Evolutionary conservation across 345 rosid genomes (phyloP).

Genomic region (Eucalyptus virginea): DNA sequence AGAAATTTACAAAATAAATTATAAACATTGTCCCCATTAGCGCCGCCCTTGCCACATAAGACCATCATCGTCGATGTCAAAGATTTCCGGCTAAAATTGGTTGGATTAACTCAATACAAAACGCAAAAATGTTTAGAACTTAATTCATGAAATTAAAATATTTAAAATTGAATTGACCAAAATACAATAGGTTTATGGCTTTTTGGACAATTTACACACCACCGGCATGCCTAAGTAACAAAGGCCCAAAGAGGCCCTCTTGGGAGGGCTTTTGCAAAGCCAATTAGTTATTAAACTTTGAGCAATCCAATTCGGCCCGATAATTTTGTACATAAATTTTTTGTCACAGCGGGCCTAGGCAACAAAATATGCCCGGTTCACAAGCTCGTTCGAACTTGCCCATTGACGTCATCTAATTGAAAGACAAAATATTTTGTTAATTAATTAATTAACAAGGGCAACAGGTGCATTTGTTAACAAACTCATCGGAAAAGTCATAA

Average conservation of each 20-base stretch:
- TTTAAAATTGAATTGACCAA: no score
- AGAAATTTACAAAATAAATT: no score
- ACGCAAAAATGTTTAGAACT: no score
- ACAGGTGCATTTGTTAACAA: neutral
- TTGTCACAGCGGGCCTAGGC: neutral
- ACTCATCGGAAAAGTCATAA: neutral
- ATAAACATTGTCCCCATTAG: no score
- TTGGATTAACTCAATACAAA: neutral
- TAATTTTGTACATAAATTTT: neutral
- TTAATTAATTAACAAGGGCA: neutral
- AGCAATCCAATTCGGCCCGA: neutral
- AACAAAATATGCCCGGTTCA: neutral
- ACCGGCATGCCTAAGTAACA: neutral
- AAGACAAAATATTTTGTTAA: neutral
- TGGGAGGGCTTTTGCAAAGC: neutral
- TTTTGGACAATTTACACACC: no score
- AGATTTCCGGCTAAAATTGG: no score
- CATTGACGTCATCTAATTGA: neutral
- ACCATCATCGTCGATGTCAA: no score
- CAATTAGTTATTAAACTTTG: neutral
- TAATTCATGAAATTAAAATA: no score
- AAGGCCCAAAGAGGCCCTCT: neutral
- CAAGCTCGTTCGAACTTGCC: neutral
- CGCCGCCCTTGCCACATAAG: no score
- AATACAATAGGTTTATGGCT: no score